A percentile compares a stretch with the other conserved stretches of the same genome.
phyloP scores from a whole-genome alignment of 2,329 filamentous ascomycete genomes.

The Beauveria medogensis region DNA sequence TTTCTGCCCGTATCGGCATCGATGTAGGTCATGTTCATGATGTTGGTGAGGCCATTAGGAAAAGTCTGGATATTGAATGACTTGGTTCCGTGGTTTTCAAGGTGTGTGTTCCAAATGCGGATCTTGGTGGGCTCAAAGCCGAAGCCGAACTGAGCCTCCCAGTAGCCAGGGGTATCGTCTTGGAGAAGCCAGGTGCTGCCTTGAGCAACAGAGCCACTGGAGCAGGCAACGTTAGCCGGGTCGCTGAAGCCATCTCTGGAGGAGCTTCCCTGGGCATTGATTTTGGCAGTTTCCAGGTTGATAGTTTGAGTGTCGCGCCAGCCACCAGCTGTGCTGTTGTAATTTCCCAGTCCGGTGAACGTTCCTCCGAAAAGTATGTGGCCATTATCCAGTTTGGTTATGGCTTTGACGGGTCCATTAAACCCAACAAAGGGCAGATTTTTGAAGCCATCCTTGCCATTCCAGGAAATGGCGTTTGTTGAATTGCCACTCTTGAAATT shows the following conservation, averaged over 20 bases:
- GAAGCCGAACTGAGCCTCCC: constrained; percentile 76
- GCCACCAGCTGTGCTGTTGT: constrained; percentile 50
- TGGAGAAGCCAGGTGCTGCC: constrained; percentile 72
- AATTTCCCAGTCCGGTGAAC: constrained; percentile 81
- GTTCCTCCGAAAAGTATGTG: constrained; percentile 87
- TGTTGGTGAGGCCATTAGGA: constrained; percentile 57
- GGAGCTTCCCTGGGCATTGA: constrained; percentile 58
- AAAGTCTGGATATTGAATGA: constrained; percentile 80
- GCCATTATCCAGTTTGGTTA: constrained; percentile 68
- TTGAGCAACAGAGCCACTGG: constrained; percentile 54
- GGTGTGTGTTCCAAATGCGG: constrained; percentile 78
- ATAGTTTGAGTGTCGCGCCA: constrained; percentile 68
- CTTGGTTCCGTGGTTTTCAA: constrained; percentile 77
- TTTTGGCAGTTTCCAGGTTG: constrained; percentile 71
- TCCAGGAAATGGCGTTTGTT: constrained; percentile 84
- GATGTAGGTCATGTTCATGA: constrained; percentile 91
- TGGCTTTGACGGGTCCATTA: constrained; percentile 84
- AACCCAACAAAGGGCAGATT: constrained; percentile 88
- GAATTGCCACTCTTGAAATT: constrained; percentile 74
- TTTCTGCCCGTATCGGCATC: constrained; percentile 64
- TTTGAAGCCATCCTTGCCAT: constrained; percentile 57
- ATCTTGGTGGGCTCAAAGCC: constrained; percentile 82
- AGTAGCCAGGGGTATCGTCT: constrained; percentile 69
- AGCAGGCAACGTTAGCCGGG: constrained; percentile 75
- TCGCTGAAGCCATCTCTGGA: constrained; percentile 59